phyloP scores from a whole-genome alignment of 495 filamentous ascomycete species.

The Aspergillus egyptiacus region DNA sequence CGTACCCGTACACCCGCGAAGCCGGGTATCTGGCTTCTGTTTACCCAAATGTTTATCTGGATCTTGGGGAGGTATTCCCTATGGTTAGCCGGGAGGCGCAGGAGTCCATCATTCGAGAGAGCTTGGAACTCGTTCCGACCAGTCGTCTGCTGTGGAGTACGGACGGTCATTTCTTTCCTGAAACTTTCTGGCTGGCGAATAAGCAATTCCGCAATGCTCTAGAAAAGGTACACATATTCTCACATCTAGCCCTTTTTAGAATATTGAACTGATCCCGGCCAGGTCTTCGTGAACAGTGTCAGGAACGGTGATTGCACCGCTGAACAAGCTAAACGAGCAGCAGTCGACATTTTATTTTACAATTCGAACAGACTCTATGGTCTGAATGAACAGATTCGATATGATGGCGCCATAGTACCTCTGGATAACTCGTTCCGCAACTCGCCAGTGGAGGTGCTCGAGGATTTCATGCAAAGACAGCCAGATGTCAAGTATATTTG shows the following conservation, averaged over 20 bases:
- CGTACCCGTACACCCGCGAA: constrained; percentile 80
- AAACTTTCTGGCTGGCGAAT: constrained; percentile 75
- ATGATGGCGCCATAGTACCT: constrained; percentile 2
- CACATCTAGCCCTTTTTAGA: not conserved
- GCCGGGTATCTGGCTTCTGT: constrained; percentile 75
- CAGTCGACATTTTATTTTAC: constrained; percentile 58
- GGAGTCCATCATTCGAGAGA: constrained; percentile 63
- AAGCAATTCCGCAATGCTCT: constrained; percentile 72
- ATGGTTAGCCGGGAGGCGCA: constrained; percentile 76
- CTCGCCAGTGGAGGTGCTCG: constrained; percentile 12
- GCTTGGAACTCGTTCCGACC: constrained; percentile 69
- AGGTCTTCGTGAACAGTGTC: constrained; percentile 61
- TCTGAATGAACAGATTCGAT: constrained; percentile 29
- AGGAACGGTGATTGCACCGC: constrained; percentile 48
- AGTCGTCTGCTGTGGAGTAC: constrained; percentile 81
- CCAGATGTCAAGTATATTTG: constrained; percentile 52
- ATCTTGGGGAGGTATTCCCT: constrained; percentile 83
- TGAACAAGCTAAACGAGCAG: constrained; percentile 54
- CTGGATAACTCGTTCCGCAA: not conserved
- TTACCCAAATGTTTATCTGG: constrained; percentile 79
- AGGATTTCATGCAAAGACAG: constrained; percentile 23
- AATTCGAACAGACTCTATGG: constrained; percentile 66
- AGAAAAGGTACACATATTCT: constrained; percentile 44
- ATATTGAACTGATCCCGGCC: not conserved
- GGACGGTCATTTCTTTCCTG: constrained; percentile 77